Evolutionary conservation across 2,329 filamentous ascomycete species (phyloP), one percentile per base, ranked within the genome.

Genomic region (Fusarium neocosmosporiellum): DNA sequence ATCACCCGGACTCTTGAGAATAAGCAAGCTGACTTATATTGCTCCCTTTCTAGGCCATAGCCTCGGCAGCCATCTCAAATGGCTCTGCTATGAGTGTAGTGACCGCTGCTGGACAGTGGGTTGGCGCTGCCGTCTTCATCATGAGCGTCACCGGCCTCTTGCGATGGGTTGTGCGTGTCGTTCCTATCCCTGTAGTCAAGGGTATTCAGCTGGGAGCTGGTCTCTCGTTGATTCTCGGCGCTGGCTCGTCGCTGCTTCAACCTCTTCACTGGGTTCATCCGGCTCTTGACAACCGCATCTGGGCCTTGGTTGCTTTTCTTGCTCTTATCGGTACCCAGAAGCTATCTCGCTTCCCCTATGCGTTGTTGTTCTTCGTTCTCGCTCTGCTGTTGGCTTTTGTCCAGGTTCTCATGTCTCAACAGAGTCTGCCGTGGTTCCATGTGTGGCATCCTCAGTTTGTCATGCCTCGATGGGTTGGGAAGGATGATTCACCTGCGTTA

Each of bases 181-280:
- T 97, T 10, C 96, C 96, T 0, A 89, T 95, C 16, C 94, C 95
- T 0, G 93, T 98, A 0, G 92, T 98, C 61, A 98, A 97, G 80
- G 96, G 96, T 33, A 98, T 98, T 73, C 96, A 98, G 82, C 90
- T 98, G 55, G 96, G 96, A 39, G 96, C 96, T 6, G 96, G 96
- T 2, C 85, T 98, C 55, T 94, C 93, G 18, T 88, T 98, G 18
- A 89, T 95, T 62, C 88, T 97, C 65, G 93, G 93, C 14, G 94
- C 94, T 9, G 94, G 94, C 4, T 86, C 87, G 1, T 88, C 86
- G 54, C 87, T 97, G 66, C 86, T 96, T 14, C 85, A 87, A 20
- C 90, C 90, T 3, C 85, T 98, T 5, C 84, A 86, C 14, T 97
- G 94, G 94, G 83, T 86, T 2, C 79, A 83, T 6, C 90, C 93